Base-by-base conservation (phyloP, 805 yeast species). In the Myxozyma geophila region DNA sequence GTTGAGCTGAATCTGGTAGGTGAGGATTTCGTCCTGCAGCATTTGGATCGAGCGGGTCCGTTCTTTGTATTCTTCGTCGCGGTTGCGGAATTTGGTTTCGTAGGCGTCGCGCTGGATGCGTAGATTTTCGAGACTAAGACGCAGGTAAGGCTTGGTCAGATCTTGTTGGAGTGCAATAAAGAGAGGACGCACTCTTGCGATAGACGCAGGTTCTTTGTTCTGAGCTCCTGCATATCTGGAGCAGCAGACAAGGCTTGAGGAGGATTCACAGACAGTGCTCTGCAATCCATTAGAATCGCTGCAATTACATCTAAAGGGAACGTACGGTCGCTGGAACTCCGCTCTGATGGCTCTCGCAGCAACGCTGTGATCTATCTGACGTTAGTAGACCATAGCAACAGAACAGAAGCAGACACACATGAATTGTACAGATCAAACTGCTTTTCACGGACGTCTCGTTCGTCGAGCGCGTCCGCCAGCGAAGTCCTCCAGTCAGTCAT, bases 21-120 rank as follows among this genome's bases (percentile, higher is more conserved):
- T 81, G 19, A 89, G 77, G 36, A 87, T 77, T 70, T 89, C 95
- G 71, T 90, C 92, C 63, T 87, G 87, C 49, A 87, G 74, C 39
- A 81, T 76, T 64, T 85, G 89, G 19, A 86, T 80, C 4, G 86
- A 81, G 67, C 81, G 81, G 58, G 85, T 81, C 73, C 85, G 86
- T 35, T 80, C 75, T 55, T 71, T 63, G 44, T 68, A 62, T 64
- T 75, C 74, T 19, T 58, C 67, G 51, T 68, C 59, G 63, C 74
- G 62, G 47, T 47, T 54, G 33, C 59, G 66, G n/a, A 76, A 67
- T n/a, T 74, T 68, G 13, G 70, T 72, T 28, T 72, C 70, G 46
- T 79, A 69, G 5, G 70, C 64, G 0, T 41, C 54, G 0, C 76
- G 70, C 41, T 74, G 77, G 13, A 23, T 52, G n/a, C 72, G 72